Evolutionary conservation across 495 filamentous ascomycete genomes (phyloP), one percentile per base, ranked within the genome.

Genomic region (Hypoxylon cercidicola): DNA sequence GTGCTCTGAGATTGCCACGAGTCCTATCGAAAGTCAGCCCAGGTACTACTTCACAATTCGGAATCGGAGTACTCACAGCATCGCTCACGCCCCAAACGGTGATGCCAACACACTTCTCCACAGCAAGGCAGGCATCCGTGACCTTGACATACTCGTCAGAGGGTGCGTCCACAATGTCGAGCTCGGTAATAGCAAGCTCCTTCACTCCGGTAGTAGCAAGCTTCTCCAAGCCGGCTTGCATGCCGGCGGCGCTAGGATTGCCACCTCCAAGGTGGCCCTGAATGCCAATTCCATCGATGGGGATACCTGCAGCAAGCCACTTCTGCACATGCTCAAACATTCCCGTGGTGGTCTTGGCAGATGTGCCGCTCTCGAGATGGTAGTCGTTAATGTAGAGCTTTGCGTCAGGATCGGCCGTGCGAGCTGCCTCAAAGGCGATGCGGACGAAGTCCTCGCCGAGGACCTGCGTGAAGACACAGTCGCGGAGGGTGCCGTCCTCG

Each of bases 1-100:
- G 78, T 82, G 58, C 71, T 76, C 46, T 66, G 60, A 4, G 86
- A 77, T 34, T 88, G 80, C 89, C 89, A 92, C 34, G 83, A 86
- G 74, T 88, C 72, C 77, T 82, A 30, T 3, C 18, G 11, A 53
- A 19, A 1, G 46, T 64, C 34, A 57, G 47, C 50, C 20, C 23
- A 7, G 5, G 46, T 55, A 20, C 16, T 13, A 37, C 10, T 3
- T 11, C 7, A 18, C 34, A 35, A 21, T 5, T 16, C 7, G 10
- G 15, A 20, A 28, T 32, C 12, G n/a, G 60, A 11, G 34, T 50
- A 71, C 75, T 74, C 67, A 86, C 86, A 18, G 73, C 70, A 65
- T 91, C 89, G 66, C 84, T 78, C 6, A 92, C 85, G 67, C 89
- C 89, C 89, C 89, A 92, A 15, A 88, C 84, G 13, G 89, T 90